Base-by-base conservation (phyloP, 2,329 filamentous ascomycete species). In the Tolypocladium ophioglossoides region DNA sequence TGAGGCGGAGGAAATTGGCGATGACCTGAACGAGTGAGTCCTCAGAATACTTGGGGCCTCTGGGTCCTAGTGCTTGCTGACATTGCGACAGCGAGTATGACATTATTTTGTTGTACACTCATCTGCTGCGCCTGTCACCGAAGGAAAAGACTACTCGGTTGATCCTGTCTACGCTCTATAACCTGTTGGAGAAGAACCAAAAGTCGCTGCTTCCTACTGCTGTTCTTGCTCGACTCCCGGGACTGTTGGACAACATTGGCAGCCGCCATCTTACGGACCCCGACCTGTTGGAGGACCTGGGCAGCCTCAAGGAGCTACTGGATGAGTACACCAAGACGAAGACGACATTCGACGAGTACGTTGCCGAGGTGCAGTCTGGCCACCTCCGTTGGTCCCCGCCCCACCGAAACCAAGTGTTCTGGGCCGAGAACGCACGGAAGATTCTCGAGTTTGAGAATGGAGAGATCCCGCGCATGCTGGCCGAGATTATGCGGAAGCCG, bases 121-220 rank as follows among this genome's bases (percentile, higher is more conserved):
- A 95, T 61, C 84, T 99, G 39, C 78, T 99, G 54, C 87, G 91
- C 53, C 78, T 96, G 44, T 97, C 94, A 2, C 91, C 92, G 47
- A 99, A 99, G 71, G 94, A 97, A 70, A 99, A 99, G 78, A 97
- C 92, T 1, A 97, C 92, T 0, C 85, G 94, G 34, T 80, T 99
- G 53, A 82, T 96, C 48, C 79, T 97, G 47, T 91, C 91, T 11
- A 96, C 92, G 9, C 80, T 99, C 41, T 82, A 87, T 68, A 97
- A 96, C 72, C 84, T 99, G 47, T 82, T 96, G 39, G 75, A 75
- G 47, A 75, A 77, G 57, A 85, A 89, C 77, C 70, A 82, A 73
- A 75, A 87, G 79, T 79, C 87, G 68, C 72, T 85, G 69, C 84
- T 97, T 54, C 91, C 92, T 9, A 86, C 87, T 3, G 91, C 94